These are phyloP conservation scores for Salix suchowensis DNA, from an alignment of 345 rosid species.

Conservation along the genomic window DNA sequence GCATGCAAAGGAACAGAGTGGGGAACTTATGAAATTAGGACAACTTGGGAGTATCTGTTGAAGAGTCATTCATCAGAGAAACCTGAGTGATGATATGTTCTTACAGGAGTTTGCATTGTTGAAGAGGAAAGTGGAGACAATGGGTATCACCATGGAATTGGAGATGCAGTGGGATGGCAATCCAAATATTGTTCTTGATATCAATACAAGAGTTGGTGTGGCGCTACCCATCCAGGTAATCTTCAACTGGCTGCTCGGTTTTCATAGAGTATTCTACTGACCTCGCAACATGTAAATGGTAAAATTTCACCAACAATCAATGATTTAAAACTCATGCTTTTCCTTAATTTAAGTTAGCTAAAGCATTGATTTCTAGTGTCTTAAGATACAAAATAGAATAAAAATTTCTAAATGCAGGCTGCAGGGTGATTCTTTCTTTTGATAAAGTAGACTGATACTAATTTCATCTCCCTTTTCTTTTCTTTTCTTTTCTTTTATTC, in stretches of 20 bases:
- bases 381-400: neutral
- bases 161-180: constrained; percentile 97
- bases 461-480: too few species aligned
- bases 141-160: constrained; percentile 71
- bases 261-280: neutral
- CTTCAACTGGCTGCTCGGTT: neutral
- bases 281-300: too few species aligned
- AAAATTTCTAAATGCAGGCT: neutral
- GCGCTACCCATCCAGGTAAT: constrained; percentile 75
- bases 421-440: neutral
- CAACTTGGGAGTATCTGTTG: too few species aligned
- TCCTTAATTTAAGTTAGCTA: too few species aligned
- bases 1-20: too few species aligned
- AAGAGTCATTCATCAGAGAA: too few species aligned
- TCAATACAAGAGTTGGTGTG: constrained; percentile 70
- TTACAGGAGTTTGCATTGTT: constrained; percentile 63
- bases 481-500: too few species aligned
- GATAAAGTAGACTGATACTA: too few species aligned
- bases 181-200: constrained; percentile 65
- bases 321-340: too few species aligned
- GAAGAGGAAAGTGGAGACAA: constrained; percentile 47
- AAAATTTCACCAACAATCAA: too few species aligned
- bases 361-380: neutral
- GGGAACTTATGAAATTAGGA: too few species aligned
- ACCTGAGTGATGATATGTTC: neutral